Evolutionary conservation across 2,329 filamentous ascomycete genomes (phyloP), one percentile per base, ranked within the genome.

Genomic region (Pseudonectria buxi): DNA sequence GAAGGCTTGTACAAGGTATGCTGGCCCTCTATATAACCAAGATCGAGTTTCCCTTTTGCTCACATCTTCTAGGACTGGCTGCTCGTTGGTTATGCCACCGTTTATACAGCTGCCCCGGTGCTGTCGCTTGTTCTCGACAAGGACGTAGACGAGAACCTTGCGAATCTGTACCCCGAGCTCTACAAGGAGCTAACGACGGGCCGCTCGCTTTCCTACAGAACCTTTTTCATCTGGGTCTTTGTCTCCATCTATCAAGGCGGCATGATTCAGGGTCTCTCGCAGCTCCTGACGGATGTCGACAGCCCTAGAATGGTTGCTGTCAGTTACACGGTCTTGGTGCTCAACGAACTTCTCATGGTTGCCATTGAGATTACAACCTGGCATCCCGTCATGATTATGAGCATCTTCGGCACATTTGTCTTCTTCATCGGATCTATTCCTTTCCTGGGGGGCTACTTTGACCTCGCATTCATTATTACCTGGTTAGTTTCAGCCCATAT

Each of bases 321-420:
- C 30, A 88, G 82, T 39, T 98, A 95, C 57, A 94, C 90, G 0
- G 87, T 88, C 1, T 76, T 98, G 3, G 80, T 98, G 5, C 68
- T 96, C 43, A 98, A 96, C 59, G 92, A 98, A 59, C 74, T 98
- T 40, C 76, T 94, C 50, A 98, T 98, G 94, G 92, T 96, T 3
- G 90, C 89, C 4, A 86, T 94, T 40, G 86, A 95, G 57, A 86
- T 98, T 50, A 95, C 87, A 4, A 98, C 92, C 0, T 98, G 92
- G 92, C 92, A 96, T 61, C 83, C 83, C 26, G 72, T 90, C 43
- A 96, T 96, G 89, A 81, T 94, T 36, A 66, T 86, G 33, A 82
- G 75, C 47, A 83, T 96, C 41, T 54, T 95, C 6, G 89, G 86
- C 11, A 98, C 92, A 0, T 81, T 85, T 29, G 58, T 83, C 18